Conservation (phyloP, 495 filamentous ascomycete genomes). For the Neurospora sublineolata region DNA sequence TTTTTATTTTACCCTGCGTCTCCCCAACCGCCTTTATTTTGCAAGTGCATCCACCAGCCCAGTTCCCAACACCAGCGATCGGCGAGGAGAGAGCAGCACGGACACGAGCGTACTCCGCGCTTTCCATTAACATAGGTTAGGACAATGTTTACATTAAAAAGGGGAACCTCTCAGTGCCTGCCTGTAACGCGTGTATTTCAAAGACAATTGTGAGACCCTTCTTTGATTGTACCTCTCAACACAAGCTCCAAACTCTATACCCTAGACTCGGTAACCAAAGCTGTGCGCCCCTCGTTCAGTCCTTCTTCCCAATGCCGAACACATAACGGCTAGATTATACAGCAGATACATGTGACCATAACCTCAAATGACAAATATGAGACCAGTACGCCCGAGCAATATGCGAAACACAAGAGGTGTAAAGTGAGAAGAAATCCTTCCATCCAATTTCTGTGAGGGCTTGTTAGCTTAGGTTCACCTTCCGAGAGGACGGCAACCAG, state of each 20-base stretch:
- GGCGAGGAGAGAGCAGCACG: not conserved
- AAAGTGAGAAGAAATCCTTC: not conserved
- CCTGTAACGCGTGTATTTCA: not conserved
- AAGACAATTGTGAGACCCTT: not conserved
- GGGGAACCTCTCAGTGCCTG: not conserved
- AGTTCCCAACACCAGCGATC: not conserved
- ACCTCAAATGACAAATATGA: not conserved
- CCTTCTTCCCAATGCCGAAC: not conserved
- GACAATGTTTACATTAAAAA: not conserved
- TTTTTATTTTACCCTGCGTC: not conserved
- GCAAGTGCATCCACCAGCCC: not conserved
- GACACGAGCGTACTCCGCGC: not conserved
- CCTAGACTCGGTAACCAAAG: not conserved
- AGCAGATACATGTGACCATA: not conserved
- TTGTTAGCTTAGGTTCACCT: not conserved
- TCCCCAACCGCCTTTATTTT: not conserved
- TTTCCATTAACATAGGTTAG: not conserved
- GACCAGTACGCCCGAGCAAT: not conserved
- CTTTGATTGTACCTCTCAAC: not conserved
- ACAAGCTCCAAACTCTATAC: not conserved
- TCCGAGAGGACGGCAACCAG: not conserved
- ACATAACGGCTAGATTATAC: not conserved
- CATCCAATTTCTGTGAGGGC: not conserved
- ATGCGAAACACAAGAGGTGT: not conserved
- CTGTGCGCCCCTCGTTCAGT: not conserved